Evolutionary conservation across 2,329 filamentous ascomycete species (phyloP), one percentile per base, ranked within the genome.

Genomic region (Akanthomyces dipterigenus): DNA sequence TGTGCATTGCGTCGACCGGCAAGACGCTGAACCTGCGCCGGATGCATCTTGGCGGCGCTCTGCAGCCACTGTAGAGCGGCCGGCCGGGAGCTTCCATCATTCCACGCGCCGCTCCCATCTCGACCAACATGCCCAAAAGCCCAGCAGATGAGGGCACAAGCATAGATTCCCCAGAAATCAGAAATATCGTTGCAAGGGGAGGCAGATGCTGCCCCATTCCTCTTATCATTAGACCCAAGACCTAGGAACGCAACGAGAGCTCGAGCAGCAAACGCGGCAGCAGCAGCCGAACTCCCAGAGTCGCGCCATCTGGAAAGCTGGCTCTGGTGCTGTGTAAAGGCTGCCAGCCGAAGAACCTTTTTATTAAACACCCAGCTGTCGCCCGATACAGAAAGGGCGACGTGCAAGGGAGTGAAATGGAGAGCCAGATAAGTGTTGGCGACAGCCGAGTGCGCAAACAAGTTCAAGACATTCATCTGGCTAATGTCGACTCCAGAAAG

Each of bases 131-230:
- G 73, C 2, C 78, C 77, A 64, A 80, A 82, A 1, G 82, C 82
- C 84, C 84, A 87, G 72, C 80, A 84, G 64, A 86, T 81, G 55
- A 87, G 75, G 8, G 81, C 75, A 64, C 82, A 84, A 8, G 82
- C 78, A 66, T 86, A 85, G 54, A 85, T 67, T 36, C 74, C 78
- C 82, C 82, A 84, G 66, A 81, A 83, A 64, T 82, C 77, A 2
- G 77, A 78, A 46, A 84, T 72, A 57, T 79, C 76, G 20, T 64
- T 67, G 61, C 72, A 69, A 14, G 63, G 51, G 18, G 65, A 64
- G 26, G 62, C 64, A 31, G 66, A 62, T 58, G 49, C 65, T 12
- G 28, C 60, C 55, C 3, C 28, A 7, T 5, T 48, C 2, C 50
- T 38, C 24, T 36, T 43, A 4, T 43, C 46, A 22, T 55, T 51